phyloP scores from a whole-genome alignment of 768 basidiomycete genomes.

The Phylloporus rhodoxanthus region DNA sequence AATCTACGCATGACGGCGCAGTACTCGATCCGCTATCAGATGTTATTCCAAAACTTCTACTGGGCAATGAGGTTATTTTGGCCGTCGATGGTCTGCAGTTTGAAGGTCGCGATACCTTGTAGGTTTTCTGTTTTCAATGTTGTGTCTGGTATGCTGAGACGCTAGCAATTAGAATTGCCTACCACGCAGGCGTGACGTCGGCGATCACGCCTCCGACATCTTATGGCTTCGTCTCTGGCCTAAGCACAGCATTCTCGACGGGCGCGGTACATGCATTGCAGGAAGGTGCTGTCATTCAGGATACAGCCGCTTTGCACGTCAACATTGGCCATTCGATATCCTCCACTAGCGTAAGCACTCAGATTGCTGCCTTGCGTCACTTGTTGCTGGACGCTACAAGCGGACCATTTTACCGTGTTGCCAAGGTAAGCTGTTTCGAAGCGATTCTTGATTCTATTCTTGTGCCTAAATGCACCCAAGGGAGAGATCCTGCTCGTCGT shows the following conservation, averaged over 20 bases:
- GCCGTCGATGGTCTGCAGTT: slow-evolving; percentile 75
- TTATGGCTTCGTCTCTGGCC: slow-evolving; percentile 46
- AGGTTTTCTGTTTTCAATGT: slow-evolving; percentile 15
- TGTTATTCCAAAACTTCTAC: slow-evolving; percentile 32
- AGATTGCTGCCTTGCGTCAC: slow-evolving; percentile 66
- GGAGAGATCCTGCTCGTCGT: slow-evolving; percentile 72
- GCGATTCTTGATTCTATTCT: neutral
- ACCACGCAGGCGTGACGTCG: slow-evolving; percentile 57
- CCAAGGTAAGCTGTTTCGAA: slow-evolving; percentile 32
- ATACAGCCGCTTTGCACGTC: slow-evolving; percentile 58
- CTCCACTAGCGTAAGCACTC: slow-evolving; percentile 63
- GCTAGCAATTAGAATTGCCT: slow-evolving; percentile 49
- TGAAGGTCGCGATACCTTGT: slow-evolving; percentile 54
- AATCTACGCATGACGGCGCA: slow-evolving; percentile 52
- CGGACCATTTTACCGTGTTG: slow-evolving; percentile 37
- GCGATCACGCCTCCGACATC: slow-evolving; percentile 55
- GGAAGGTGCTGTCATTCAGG: slow-evolving; percentile 54
- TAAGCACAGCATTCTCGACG: slow-evolving; percentile 55
- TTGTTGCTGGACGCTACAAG: slow-evolving; percentile 42
- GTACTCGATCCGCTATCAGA: slow-evolving; percentile 40
- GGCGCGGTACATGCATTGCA: slow-evolving; percentile 51
- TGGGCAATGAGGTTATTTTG: slow-evolving; percentile 38
- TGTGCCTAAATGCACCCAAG: slow-evolving; percentile 27
- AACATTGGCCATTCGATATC: slow-evolving; percentile 41
- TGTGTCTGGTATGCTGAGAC: slow-evolving; percentile 1